A percentile compares a stretch with the other conserved stretches of the same genome.
phyloP scores from a whole-genome alignment of 176 grass and related monocot genomes.

The Eremochloa ophiuroides region DNA sequence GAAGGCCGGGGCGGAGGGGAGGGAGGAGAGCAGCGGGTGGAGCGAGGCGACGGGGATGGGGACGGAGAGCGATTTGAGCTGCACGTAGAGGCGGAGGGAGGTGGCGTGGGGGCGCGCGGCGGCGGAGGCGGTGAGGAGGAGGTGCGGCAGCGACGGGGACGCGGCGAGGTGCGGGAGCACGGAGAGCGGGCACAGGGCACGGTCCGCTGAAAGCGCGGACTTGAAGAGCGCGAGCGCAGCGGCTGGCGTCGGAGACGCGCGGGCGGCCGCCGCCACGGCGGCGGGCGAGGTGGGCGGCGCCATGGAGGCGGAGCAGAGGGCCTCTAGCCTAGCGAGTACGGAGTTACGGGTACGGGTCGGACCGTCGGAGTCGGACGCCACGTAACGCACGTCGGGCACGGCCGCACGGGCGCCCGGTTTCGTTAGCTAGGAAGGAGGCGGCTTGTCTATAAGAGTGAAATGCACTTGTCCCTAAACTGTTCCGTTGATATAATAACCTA shows the following conservation, averaged over 20 bases:
- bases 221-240: conserved; percentile 19
- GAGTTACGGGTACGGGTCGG: too few species aligned
- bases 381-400: too few species aligned
- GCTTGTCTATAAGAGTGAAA: too few species aligned
- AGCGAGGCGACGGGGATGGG: conserved; percentile 16
- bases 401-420: too few species aligned
- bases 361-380: too few species aligned
- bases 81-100: conserved; percentile 13
- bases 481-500: too few species aligned
- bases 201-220: conserved; percentile 1
- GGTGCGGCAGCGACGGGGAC: background rate
- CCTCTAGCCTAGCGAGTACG: too few species aligned
- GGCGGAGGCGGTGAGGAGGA: conserved; percentile 28
- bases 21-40: conserved; percentile 25
- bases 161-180: conserved; percentile 24
- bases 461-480: too few species aligned
- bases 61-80: conserved; percentile 4
- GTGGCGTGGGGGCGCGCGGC: background rate
- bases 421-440: too few species aligned
- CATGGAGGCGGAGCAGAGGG: background rate
- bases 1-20: conserved; percentile 40
- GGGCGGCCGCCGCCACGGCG: conserved; percentile 17
- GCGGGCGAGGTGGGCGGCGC: conserved; percentile 12
- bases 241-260: background rate
- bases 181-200: conserved; percentile 14